A percentile compares a stretch with the other conserved stretches of the same genome.
These are phyloP conservation scores for Chiua virens DNA, from an alignment of 768 basidiomycete species.

Conservation along the genomic window DNA sequence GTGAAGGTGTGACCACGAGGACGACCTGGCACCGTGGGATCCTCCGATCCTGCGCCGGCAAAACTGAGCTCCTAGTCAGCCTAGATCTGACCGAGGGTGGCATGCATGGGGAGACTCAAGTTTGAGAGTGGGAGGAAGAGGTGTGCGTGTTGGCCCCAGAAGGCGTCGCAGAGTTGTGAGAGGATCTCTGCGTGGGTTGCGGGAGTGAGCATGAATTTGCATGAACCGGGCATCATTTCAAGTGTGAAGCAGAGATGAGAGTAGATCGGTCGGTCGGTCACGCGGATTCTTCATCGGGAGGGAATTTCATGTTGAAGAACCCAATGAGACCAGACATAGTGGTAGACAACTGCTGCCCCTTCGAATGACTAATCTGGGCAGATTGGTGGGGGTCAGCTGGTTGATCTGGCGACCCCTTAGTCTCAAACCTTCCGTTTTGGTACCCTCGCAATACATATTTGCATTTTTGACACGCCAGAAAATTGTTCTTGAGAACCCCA, in stretches of 20 bases:
- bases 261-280: slow-evolving; percentile 58
- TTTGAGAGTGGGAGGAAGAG: slow-evolving; percentile 71
- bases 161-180: slow-evolving; percentile 76
- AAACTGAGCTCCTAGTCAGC: slow-evolving; percentile 52
- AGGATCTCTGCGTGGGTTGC: slow-evolving; percentile 77
- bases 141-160: slow-evolving; percentile 76
- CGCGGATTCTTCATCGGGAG: slow-evolving; percentile 54
- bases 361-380: too few species aligned
- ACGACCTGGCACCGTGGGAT: slow-evolving; percentile 62
- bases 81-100: slow-evolving; percentile 72
- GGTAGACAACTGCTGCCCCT: too few species aligned
- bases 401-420: too few species aligned
- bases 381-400: too few species aligned
- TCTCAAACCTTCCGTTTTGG: too few species aligned
- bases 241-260: slow-evolving; percentile 73
- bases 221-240: slow-evolving; percentile 77
- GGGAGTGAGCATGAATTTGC: slow-evolving; percentile 75
- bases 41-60: slow-evolving; percentile 58
- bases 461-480: too few species aligned
- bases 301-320: slow-evolving; percentile 49
- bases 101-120: slow-evolving; percentile 59
- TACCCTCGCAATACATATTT: too few species aligned
- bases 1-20: slow-evolving; percentile 85
- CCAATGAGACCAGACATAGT: slow-evolving; percentile 45
- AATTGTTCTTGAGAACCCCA: too few species aligned